These are phyloP conservation scores for Coemansia pectinata DNA, from an alignment of 192 early-diverging fungal genomes.

Conservation along the genomic window DNA sequence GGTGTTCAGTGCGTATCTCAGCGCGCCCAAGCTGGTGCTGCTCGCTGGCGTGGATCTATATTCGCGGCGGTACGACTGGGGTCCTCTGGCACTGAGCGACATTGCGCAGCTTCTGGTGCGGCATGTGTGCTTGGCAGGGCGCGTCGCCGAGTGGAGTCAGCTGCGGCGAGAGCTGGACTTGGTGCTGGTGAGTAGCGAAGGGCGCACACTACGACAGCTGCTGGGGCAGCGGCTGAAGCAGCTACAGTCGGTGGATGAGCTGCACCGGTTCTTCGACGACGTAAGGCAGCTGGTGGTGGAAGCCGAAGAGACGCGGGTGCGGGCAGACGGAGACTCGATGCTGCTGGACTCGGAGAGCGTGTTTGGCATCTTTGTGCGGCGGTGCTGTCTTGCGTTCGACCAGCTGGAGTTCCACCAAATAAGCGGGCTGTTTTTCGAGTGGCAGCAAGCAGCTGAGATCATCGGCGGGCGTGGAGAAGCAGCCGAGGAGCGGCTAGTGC, in stretches of 20 bases:
- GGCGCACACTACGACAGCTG: slow-evolving; percentile 14
- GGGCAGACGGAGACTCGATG: slow-evolving; percentile 8
- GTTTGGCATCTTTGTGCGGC: slow-evolving; percentile 45
- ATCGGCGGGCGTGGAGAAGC: neutral
- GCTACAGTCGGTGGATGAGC: slow-evolving; percentile 24
- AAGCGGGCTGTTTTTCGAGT: slow-evolving; percentile 22
- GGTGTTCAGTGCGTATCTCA: slow-evolving; percentile 31
- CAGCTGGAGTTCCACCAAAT: slow-evolving; percentile 53
- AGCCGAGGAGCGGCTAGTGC: neutral
- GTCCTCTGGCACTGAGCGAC: slow-evolving; percentile 27
- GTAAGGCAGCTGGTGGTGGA: slow-evolving; percentile 21
- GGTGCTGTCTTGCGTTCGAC: slow-evolving; percentile 46
- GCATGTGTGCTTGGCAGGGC: slow-evolving; percentile 20
- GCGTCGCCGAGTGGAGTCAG: slow-evolving; percentile 5
- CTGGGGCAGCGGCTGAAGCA: slow-evolving; percentile 13
- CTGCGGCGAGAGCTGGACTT: slow-evolving; percentile 1
- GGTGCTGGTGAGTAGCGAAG: slow-evolving; percentile 5
- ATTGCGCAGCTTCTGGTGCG: slow-evolving; percentile 26
- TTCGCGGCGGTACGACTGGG: slow-evolving; percentile 48
- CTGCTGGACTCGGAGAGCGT: slow-evolving; percentile 47
- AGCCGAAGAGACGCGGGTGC: slow-evolving; percentile 7
- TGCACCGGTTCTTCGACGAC: slow-evolving; percentile 38
- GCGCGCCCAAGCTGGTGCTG: slow-evolving; percentile 37
- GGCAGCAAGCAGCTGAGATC: slow-evolving; percentile 7
- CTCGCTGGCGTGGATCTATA: slow-evolving; percentile 44